Evolutionary conservation across 176 grass and related monocot genomes (phyloP).

Genomic region (Cocos nucifera): DNA sequence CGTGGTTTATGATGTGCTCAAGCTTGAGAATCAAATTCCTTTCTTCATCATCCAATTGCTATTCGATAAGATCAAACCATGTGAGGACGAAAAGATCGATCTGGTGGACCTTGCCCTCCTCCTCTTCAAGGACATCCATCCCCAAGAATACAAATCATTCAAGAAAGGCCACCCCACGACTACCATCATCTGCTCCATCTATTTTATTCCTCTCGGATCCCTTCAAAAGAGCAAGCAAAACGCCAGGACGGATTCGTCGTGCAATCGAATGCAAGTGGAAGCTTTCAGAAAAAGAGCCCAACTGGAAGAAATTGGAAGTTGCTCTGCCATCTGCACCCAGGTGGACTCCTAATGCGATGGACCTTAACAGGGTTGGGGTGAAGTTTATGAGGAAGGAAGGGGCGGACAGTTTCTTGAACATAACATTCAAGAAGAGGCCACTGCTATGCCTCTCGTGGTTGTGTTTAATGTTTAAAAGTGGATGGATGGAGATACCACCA

Average conservation of each 20-base stretch:
- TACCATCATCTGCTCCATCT: constrained; percentile 36
- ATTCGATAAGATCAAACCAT: background rate
- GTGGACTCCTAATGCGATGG: constrained; percentile 18
- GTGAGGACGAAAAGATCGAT: background rate
- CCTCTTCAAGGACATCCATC: background rate
- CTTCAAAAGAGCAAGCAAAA: too few species aligned
- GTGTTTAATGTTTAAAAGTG: background rate
- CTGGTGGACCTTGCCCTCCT: background rate
- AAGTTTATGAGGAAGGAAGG: background rate
- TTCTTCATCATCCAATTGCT: constrained; percentile 11
- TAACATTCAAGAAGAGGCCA: background rate
- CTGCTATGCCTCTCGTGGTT: too few species aligned
- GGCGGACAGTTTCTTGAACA: constrained; percentile 6
- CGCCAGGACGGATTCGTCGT: too few species aligned
- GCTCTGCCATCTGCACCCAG: too few species aligned
- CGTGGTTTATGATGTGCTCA: constrained; percentile 23
- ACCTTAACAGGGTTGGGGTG: constrained; percentile 31
- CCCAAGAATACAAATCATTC: too few species aligned
- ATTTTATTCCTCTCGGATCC: constrained; percentile 1
- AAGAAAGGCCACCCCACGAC: too few species aligned
- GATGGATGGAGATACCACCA: constrained; percentile 26
- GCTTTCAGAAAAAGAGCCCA: too few species aligned
- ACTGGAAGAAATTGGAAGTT: too few species aligned
- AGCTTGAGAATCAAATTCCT: constrained; percentile 27
- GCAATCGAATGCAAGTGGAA: too few species aligned